Percentiles rank a stretch among this genome's conserved stretches.
Evolutionary conservation across 2,329 filamentous ascomycete genomes (phyloP).

Genomic region (Cryphonectria japonica): DNA sequence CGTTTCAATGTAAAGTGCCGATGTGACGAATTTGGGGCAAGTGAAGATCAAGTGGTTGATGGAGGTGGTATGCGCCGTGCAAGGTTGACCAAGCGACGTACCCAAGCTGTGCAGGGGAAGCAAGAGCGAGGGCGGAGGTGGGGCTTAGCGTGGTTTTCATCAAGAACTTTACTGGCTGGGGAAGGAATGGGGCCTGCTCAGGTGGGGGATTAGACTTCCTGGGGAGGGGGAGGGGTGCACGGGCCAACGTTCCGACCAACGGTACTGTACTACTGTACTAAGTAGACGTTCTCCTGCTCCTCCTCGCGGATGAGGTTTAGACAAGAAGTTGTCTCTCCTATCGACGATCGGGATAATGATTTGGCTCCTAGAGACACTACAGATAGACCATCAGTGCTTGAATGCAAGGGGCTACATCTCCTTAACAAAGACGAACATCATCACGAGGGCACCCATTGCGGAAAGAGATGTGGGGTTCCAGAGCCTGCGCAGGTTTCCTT

Average conservation of each 20-base stretch:
- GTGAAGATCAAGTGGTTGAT: slow-evolving; percentile 5
- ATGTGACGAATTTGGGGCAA: neutral
- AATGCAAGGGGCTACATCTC: neutral
- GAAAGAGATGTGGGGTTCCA: slow-evolving; percentile 18
- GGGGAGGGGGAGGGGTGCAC: neutral
- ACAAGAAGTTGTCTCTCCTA: neutral
- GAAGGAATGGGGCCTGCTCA: neutral
- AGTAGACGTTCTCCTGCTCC: neutral
- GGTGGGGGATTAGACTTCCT: neutral
- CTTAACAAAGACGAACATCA: slow-evolving; percentile 14
- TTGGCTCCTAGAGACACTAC: neutral
- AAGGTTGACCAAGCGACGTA: slow-evolving; percentile 29
- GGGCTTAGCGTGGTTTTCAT: neutral
- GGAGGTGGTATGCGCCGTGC: slow-evolving; percentile 10
- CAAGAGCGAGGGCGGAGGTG: neutral
- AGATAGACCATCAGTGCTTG: neutral
- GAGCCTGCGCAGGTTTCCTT: slow-evolving; percentile 7
- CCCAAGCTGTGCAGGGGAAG: neutral
- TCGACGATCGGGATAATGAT: neutral
- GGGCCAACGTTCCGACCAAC: neutral
- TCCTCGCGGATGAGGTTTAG: neutral
- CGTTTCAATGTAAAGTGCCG: slow-evolving; percentile 7
- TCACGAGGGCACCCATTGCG: slow-evolving; percentile 18
- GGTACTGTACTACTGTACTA: neutral
- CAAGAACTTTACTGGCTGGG: neutral